Conservation (phyloP, 2,329 filamentous ascomycete genomes). For the Sporothrix euskadiensis region DNA sequence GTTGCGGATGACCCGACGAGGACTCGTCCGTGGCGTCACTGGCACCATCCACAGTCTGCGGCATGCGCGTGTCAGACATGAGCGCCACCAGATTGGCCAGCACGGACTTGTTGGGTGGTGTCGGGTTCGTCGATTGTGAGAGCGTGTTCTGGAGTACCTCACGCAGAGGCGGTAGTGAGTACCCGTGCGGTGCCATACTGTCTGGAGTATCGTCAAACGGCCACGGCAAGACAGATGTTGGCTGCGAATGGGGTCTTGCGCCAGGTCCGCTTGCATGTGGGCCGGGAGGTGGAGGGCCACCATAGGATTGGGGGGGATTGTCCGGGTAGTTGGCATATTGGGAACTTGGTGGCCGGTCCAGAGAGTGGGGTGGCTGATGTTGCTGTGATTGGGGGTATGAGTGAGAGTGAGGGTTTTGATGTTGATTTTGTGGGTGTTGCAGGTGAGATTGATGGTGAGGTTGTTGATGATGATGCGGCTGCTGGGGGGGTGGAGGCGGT, state of each 20-base stretch:
- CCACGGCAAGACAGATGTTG: conserved; percentile 25
- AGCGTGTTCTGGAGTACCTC: conserved; percentile 33
- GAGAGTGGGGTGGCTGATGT: neutral
- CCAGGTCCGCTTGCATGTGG: neutral
- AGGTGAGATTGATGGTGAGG: neutral
- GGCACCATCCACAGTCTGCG: neutral
- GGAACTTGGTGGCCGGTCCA: neutral
- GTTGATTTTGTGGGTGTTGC: neutral
- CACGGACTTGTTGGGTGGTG: conserved; percentile 11
- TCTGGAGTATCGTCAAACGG: conserved; percentile 28
- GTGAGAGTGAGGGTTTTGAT: neutral
- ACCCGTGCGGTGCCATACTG: conserved; percentile 18
- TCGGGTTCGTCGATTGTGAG: conserved; percentile 12
- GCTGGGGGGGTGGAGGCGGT: neutral
- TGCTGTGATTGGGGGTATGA: neutral
- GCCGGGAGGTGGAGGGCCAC: neutral
- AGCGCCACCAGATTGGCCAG: conserved; percentile 34
- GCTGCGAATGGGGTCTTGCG: neutral
- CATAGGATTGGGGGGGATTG: neutral
- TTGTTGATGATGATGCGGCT: neutral
- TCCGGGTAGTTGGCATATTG: neutral
- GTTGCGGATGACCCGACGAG: neutral
- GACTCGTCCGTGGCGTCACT: neutral
- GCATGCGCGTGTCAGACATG: conserved; percentile 35
- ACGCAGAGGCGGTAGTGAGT: conserved; percentile 31